Evolutionary conservation across 306 rosid genomes (phyloP).

Genomic region (Cucurbita moschata): DNA sequence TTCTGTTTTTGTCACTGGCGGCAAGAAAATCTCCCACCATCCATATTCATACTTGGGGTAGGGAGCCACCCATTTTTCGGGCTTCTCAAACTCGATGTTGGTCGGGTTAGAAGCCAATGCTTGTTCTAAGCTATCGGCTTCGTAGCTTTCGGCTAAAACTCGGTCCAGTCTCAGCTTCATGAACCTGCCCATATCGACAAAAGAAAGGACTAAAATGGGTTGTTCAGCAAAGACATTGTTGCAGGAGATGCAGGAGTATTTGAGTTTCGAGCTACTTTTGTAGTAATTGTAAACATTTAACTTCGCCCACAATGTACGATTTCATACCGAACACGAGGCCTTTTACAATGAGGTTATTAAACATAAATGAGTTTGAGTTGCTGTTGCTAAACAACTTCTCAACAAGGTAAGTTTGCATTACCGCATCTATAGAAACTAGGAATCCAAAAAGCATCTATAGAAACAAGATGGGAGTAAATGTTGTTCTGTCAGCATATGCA

Average conservation of each 20-base stretch:
- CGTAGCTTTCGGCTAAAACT: slow-evolving; percentile 62
- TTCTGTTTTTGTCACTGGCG: slow-evolving; percentile 40
- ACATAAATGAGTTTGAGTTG: background rate
- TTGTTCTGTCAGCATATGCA: background rate
- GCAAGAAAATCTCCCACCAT: slow-evolving; percentile 84
- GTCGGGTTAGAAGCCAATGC: slow-evolving; percentile 79
- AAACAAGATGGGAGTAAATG: background rate
- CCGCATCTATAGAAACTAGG: background rate
- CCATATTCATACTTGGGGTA: slow-evolving; percentile 76
- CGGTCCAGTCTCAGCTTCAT: slow-evolving; percentile 97
- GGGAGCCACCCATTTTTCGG: slow-evolving; percentile 91
- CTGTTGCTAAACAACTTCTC: background rate
- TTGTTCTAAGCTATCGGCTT: slow-evolving; percentile 60
- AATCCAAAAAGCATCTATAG: background rate
- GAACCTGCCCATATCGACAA: slow-evolving; percentile 44
- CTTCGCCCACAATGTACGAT: background rate
- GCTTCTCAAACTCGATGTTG: slow-evolving; percentile 62
- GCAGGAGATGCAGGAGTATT: background rate
- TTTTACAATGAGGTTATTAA: background rate
- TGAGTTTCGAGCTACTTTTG: background rate
- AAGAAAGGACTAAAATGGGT: background rate
- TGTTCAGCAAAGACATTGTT: background rate
- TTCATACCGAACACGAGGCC: background rate
- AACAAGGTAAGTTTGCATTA: background rate
- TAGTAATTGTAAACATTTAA: background rate